Evolutionary conservation across 1,284 basidiomycete species (phyloP), one percentile per base, ranked within the genome.

Genomic region (Naganishia sp.): DNA sequence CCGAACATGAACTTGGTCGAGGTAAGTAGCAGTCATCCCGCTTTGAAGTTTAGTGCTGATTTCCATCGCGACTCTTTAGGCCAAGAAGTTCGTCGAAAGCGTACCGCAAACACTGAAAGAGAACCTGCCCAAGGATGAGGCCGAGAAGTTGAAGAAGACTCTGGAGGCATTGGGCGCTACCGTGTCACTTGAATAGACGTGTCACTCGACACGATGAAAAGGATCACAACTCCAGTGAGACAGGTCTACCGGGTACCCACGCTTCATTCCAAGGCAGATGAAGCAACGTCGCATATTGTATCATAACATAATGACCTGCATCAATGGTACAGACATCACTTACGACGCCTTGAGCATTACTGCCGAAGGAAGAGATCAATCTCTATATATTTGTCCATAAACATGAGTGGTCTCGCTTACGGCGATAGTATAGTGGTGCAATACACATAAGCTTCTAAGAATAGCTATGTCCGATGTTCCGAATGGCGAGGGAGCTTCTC

Each of bases 21-120:
- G 79, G 94, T 94, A 75, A 76, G 92, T 85, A 17, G 23, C 7
- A 4, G n/a, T 41, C 21, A 21, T 21, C 13, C 39, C 50, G 2
- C 51, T 31, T 45, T 41, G 45, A 21, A 43, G 15, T 41, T 11
- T 31, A 23, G 35, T 39, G 7, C 35, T 39, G 35, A 39, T 39
- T 39, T 13, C 7, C 35, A 80, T 63, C 77, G 75, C 42, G 32
- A 45, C 73, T 43, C 28, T 72, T 46, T 72, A 96, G 94, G 96
- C 96, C 43, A 99, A 99, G 86, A 99, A 97, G 83, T 97, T 99
- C 75, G 96, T 99, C 67, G 96, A 99, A 82, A 93, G 91, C 31
- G 82, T 93, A 72, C 96, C 96, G 41, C 90, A 98, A 81, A 83
- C 89, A 4, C 83, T 99, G 75, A 99, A 99, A 83, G 96, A 99